phyloP scores from a whole-genome alignment of 208 protist species.

The Novymonas esmeraldas region DNA sequence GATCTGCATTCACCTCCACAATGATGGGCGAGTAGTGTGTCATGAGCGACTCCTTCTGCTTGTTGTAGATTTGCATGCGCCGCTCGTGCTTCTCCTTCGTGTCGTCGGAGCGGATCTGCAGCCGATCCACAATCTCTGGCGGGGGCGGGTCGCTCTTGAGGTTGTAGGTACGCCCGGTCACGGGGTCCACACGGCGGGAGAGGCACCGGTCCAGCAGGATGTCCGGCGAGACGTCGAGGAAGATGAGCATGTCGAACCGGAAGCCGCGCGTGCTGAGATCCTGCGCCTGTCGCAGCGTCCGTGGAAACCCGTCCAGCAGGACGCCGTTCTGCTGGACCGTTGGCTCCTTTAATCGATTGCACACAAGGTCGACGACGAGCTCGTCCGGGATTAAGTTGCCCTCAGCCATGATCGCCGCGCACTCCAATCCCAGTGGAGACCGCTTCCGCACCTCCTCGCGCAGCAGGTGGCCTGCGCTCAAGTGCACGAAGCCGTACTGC shows the following conservation, averaged over 20 bases:
- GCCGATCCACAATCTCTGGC: conserved; percentile 61
- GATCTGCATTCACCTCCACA: conserved; percentile 61
- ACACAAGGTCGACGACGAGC: conserved; percentile 79
- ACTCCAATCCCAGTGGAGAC: conserved; percentile 58
- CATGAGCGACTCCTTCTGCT: conserved; percentile 66
- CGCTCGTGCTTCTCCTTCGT: conserved; percentile 73
- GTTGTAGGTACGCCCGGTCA: conserved; percentile 81
- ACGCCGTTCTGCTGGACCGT: conserved; percentile 59
- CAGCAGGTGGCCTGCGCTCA: conserved; percentile 92
- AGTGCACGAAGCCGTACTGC: conserved; percentile 83
- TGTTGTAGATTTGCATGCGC: conserved; percentile 73
- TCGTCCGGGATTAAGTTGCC: conserved; percentile 86
- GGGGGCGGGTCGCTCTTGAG: conserved; percentile 75
- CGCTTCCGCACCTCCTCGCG: conserved; percentile 79
- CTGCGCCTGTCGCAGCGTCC: conserved; percentile 90
- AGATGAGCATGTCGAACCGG: conserved; percentile 73
- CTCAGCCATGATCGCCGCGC: conserved; percentile 54
- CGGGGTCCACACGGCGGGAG: conserved; percentile 64
- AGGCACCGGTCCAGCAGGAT: conserved; percentile 67
- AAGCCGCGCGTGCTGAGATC: conserved; percentile 55
- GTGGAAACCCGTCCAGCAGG: conserved; percentile 95
- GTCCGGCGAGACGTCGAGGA: conserved; percentile 57
- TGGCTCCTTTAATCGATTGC: conserved; percentile 31
- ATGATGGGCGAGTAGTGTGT: conserved; percentile 57
- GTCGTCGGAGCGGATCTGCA: conserved; percentile 84